A percentile compares a stretch with the other conserved stretches of the same genome.
phyloP scores from a whole-genome alignment of 2,329 filamentous ascomycete genomes.

The Penicillium sp. region DNA sequence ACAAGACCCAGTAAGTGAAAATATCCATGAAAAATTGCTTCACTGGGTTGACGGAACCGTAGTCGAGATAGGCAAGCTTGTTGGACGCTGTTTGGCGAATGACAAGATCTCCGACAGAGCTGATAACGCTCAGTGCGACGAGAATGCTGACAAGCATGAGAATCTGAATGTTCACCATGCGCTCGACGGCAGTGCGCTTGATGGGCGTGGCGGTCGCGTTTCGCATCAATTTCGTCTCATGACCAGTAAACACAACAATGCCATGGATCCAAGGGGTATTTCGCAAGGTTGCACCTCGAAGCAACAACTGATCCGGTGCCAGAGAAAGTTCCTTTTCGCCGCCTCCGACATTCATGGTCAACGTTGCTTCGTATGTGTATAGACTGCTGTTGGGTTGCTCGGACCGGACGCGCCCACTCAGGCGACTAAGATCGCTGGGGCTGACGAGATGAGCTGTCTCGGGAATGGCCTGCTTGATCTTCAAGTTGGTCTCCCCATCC shows the following conservation, averaged over 20 bases:
- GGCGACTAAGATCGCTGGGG: slow-evolving; percentile 72
- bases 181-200: slow-evolving; percentile 93
- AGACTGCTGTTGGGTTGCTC: slow-evolving; percentile 98
- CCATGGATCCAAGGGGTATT: slow-evolving; percentile 98
- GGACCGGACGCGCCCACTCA: slow-evolving; percentile 81
- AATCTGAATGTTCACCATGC: slow-evolving; percentile 88
- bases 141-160: slow-evolving; percentile 82
- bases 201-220: slow-evolving; percentile 96
- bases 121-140: slow-evolving; percentile 76
- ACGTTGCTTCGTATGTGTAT: slow-evolving; percentile 94
- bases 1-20: slow-evolving; percentile 97
- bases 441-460: slow-evolving; percentile 87
- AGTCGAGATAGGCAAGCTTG: slow-evolving; percentile 66
- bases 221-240: slow-evolving; percentile 98
- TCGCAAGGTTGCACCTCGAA: slow-evolving; percentile 85
- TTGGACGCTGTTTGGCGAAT: slow-evolving; percentile 59
- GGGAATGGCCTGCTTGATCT: slow-evolving; percentile 95
- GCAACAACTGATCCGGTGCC: slow-evolving; percentile 83
- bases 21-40: slow-evolving; percentile 87
- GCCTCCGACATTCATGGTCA: slow-evolving; percentile 84
- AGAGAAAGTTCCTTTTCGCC: slow-evolving; percentile 89
- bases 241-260: slow-evolving; percentile 91
- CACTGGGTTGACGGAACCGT: slow-evolving; percentile 60
- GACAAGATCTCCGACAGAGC: slow-evolving; percentile 84
- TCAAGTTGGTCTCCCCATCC: slow-evolving; percentile 95